Base-by-base conservation (phyloP, 2,329 filamentous ascomycete species). In the Arthrocladium fulminans region DNA sequence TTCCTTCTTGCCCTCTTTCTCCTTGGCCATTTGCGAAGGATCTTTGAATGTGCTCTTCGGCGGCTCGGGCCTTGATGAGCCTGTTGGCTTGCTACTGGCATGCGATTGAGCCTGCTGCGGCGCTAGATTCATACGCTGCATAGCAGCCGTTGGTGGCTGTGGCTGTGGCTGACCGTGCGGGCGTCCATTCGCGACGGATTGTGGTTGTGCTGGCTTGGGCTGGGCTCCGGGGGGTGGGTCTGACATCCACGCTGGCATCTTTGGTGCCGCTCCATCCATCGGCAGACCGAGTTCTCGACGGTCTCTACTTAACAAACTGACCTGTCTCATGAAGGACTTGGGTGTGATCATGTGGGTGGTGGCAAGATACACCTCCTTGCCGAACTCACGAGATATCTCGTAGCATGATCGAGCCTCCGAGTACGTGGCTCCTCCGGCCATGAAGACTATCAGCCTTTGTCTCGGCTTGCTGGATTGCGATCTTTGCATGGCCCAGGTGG, bases 271-370 rank as follows among this genome's bases (percentile, higher is more conserved):
- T 32, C 82, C 75, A 53, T 96, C 88, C 49, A 83, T 73, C 1
- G 90, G 92, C 3, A 98, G 77, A 58, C 88, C 82, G 13, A 98
- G 75, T 39, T 80, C 76, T 45, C 85, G 77, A 60, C 83, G 83
- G 60, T 88, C 84, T 29, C 79, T 76, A 52, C 82, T 84, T 12
- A 97, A 73, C 60, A 95, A 88, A 15, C 80, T 78, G 1, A 96
- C 69, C 64, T 97, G 89, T 32, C 85, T 81, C 27, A 95, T 68
- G 64, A 89, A 98, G 17, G 94, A 73, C 35, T 79, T 73, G 0
- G 92, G 90, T 0, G 83, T 92, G 40, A 94, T 73, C 89, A 98
- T 96, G 63, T 98, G 92, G 20, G 85, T 89, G 0, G 87, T 92
- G 15, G 84, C 80, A 3, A 98, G 77, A 63, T 94, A 86, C n/a